Conservation (phyloP, 805 yeast genomes). For the Candida maesae region DNA sequence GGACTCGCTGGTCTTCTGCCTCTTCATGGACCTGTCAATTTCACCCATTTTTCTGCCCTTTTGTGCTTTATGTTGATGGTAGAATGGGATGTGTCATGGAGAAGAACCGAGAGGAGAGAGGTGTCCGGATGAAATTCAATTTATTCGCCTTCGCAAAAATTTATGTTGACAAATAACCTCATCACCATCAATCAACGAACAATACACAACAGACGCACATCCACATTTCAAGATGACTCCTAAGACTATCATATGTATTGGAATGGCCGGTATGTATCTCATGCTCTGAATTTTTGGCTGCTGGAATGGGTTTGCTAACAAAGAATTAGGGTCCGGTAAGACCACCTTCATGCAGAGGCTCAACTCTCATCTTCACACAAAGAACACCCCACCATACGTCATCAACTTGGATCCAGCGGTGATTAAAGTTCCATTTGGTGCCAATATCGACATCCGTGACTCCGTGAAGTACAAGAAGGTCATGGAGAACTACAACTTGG, state of each 20-base stretch:
- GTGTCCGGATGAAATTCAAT: neutral
- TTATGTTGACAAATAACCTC: neutral
- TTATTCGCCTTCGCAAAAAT: neutral
- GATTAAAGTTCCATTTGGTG: conserved; percentile 85
- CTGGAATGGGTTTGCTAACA: neutral
- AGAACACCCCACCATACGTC: conserved; percentile 78
- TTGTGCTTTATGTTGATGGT: too few relatives aligned
- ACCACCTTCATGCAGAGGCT: conserved; percentile 96
- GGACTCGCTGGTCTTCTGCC: conserved; percentile 1
- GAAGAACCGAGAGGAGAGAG: too few relatives aligned
- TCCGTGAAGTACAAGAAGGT: conserved; percentile 93
- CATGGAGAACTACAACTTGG: conserved; percentile 91
- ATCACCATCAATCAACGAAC: neutral
- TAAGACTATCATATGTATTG: conserved; percentile 47
- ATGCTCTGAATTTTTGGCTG: neutral
- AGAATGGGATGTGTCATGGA: too few relatives aligned
- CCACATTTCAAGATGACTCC: conserved; percentile 30
- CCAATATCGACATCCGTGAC: conserved; percentile 94
- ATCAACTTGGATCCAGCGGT: conserved; percentile 97
- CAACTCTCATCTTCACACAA: conserved; percentile 79
- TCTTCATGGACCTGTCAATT: conserved; percentile 3
- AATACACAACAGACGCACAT: neutral
- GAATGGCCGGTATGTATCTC: conserved; percentile 53
- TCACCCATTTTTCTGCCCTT: conserved; percentile 17
- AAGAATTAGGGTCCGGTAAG: conserved; percentile 61